Base-by-base conservation (phyloP, 192 early-diverging fungal species). In the Coemansia sp. region DNA sequence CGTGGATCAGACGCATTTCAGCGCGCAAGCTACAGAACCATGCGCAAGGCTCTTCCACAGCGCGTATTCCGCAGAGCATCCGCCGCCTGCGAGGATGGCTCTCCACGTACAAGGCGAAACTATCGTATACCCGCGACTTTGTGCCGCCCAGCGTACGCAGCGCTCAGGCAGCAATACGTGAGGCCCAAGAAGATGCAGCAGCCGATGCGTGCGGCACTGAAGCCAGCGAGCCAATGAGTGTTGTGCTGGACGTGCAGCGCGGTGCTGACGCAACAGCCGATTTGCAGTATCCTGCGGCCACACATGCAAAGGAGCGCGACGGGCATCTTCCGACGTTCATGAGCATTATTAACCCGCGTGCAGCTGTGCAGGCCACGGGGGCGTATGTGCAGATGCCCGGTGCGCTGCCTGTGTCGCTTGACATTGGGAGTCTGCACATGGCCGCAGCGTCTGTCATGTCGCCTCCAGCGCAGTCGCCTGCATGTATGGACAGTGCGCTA, bases 341-440 rank as follows among this genome's bases (percentile, higher is more conserved):
- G 25, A 80, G 65, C 62, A 80, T 80, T 39, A 74, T 80, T 39
- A 71, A 65, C 19, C 71, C 76, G 22, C 63, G 68, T 6, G n/a
- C 53, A 56, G 17, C 35, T 1, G 17, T 4, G 10, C 41, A 47
- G 17, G 39, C 41, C 11, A 15, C 53, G 6, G 37, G 37, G 45
- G 22, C 2, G n/a, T 37, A 15, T 9, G 57, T 58, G 15, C 67
- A 70, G 29, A 73, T 73, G 70, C 67, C 76, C 8, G 76, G 76
- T 19, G 35, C 63, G 1, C 32, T 78, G 47, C 51, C 51, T n/a
- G 70, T 62, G 2, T 66, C 76, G 35, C 56, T 70, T 45, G 63
- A 49, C 51, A 66, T 66, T 35, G 53, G 39, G 48, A 72, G 65
- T 22, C 56, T 73, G 24, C 71, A 63, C 27, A 43, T 45, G 12